phyloP scores from a whole-genome alignment of 106 monocot genomes.

The Allium cepa region DNA sequence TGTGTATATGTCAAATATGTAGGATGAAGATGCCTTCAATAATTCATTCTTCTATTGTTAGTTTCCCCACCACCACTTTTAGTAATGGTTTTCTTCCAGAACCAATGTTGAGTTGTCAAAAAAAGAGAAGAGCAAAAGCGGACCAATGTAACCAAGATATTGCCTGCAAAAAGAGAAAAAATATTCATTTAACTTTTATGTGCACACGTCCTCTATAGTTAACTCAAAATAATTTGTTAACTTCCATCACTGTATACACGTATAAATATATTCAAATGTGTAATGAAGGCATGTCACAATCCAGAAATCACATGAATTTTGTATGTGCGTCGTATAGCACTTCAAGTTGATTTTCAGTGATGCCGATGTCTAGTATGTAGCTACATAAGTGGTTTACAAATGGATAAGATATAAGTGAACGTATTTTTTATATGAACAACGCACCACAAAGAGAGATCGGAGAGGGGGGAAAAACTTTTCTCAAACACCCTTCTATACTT shows the following conservation, averaged over 20 bases:
- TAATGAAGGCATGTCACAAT: neutral
- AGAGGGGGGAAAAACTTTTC: too few relatives aligned
- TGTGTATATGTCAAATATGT: neutral
- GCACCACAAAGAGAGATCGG: too few relatives aligned
- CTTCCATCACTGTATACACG: neutral
- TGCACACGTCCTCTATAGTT: neutral
- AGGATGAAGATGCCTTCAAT: neutral
- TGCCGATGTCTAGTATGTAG: too few relatives aligned
- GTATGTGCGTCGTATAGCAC: neutral
- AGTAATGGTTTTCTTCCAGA: neutral
- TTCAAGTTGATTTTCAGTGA: too few relatives aligned
- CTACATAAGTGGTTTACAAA: too few relatives aligned
- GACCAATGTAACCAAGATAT: conserved; percentile 4
- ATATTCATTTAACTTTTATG: neutral
- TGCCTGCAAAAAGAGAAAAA: conserved; percentile 8
- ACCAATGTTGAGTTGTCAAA: neutral
- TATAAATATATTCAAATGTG: neutral
- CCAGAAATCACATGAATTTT: neutral
- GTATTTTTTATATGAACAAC: too few relatives aligned
- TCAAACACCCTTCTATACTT: too few relatives aligned
- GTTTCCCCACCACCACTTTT: neutral
- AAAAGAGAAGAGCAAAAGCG: neutral
- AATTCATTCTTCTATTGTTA: too few relatives aligned
- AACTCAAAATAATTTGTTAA: neutral
- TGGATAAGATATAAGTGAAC: too few relatives aligned